phyloP scores from a whole-genome alignment of 345 rosid species.

The Euclidium syriacum region DNA sequence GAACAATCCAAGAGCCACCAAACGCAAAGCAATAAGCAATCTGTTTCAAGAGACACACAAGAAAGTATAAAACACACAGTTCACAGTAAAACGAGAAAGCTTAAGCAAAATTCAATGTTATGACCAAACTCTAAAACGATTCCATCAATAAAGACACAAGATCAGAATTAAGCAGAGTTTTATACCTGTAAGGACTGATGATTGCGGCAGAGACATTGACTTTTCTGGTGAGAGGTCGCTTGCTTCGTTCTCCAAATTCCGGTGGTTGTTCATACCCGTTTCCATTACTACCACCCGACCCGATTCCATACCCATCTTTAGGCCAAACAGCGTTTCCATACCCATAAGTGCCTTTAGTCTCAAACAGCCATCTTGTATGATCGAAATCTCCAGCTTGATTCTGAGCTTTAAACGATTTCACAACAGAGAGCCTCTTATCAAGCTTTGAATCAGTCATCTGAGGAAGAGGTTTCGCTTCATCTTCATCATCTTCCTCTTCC shows the following conservation, averaged over 20 bases:
- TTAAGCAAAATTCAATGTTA: neutral
- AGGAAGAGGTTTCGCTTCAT: conserved; percentile 65
- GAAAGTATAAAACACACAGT: too few relatives aligned
- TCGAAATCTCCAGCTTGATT: conserved; percentile 65
- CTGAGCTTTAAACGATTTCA: conserved; percentile 60
- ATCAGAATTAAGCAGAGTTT: neutral
- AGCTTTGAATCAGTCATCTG: conserved; percentile 47
- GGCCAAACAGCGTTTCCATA: conserved; percentile 85
- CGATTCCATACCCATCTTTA: conserved; percentile 66
- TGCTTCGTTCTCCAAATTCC: conserved; percentile 54
- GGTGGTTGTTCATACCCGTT: conserved; percentile 70
- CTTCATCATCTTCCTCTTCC: conserved; percentile 49
- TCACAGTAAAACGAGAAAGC: too few relatives aligned
- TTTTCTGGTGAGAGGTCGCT: conserved; percentile 63
- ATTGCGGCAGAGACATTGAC: conserved; percentile 58
- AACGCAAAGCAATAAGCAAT: conserved; percentile 46
- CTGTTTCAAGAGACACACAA: conserved; percentile 28
- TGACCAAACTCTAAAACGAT: neutral
- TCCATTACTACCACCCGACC: conserved; percentile 37
- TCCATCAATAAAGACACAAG: neutral
- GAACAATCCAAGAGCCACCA: conserved; percentile 62
- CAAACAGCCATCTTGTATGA: conserved; percentile 74
- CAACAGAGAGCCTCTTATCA: conserved; percentile 66
- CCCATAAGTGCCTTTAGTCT: conserved; percentile 80
- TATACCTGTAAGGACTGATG: conserved; percentile 72